phyloP scores from a whole-genome alignment of 805 yeast genomes.

The Candida verbasci region DNA sequence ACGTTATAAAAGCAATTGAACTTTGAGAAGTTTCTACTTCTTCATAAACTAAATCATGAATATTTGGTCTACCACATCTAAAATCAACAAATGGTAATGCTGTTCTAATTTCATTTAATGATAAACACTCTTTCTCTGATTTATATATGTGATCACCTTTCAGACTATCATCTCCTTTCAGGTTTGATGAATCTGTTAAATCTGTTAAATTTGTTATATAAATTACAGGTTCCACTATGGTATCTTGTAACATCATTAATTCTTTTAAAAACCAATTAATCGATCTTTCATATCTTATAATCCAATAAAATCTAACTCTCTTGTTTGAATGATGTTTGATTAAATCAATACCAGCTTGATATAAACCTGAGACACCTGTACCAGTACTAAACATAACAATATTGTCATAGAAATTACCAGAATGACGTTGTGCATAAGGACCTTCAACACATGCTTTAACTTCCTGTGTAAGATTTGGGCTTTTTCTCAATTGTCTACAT shows the following conservation, averaged over 20 bases:
- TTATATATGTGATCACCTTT: neutral
- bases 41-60: slow-evolving; percentile 32
- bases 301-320: slow-evolving; percentile 32
- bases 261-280: slow-evolving; percentile 39
- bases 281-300: slow-evolving; percentile 35
- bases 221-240: slow-evolving; percentile 33
- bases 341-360: slow-evolving; percentile 26
- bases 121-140: neutral
- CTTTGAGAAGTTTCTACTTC: slow-evolving; percentile 37
- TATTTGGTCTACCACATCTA: slow-evolving; percentile 45
- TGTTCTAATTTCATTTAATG: no score
- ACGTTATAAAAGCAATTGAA: slow-evolving; percentile 50
- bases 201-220: slow-evolving; percentile 44
- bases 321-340: slow-evolving; percentile 11
- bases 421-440: slow-evolving; percentile 32
- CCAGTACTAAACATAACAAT: slow-evolving; percentile 33
- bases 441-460: slow-evolving; percentile 35
- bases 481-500: slow-evolving; percentile 18
- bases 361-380: slow-evolving; percentile 39
- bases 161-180: slow-evolving; percentile 8
- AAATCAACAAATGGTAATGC: slow-evolving; percentile 27
- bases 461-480: slow-evolving; percentile 22
- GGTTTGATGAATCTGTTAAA: slow-evolving; percentile 11
- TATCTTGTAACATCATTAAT: slow-evolving; percentile 25
- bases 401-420: slow-evolving; percentile 28